phyloP scores from a whole-genome alignment of 179 eudicot genomes.

The Gypsophila paniculata region DNA sequence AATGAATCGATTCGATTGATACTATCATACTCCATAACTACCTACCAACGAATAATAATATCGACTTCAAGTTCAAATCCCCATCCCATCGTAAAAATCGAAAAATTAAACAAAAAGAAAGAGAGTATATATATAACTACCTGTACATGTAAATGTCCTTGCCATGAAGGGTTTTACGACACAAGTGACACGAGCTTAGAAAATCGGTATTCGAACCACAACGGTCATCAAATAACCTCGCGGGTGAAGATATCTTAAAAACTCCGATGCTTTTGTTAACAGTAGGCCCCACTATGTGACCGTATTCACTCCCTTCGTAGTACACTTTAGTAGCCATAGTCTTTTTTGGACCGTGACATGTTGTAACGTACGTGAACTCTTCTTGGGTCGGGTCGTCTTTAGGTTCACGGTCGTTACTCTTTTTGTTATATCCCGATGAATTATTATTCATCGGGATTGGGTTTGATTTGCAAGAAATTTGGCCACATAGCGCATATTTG shows the following conservation, averaged over 20 bases:
- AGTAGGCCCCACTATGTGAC: background rate
- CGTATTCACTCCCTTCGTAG: constrained; percentile 28
- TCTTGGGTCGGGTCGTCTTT: constrained; percentile 28
- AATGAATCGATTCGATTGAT: no score
- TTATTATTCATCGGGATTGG: constrained; percentile 35
- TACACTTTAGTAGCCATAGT: constrained; percentile 53
- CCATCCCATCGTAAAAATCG: no score
- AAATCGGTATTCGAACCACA: constrained; percentile 36
- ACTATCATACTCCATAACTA: no score
- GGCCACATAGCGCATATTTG: constrained; percentile 28
- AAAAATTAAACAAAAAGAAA: no score
- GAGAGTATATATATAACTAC: constrained; percentile 24
- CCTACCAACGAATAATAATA: no score
- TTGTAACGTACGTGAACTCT: constrained; percentile 59
- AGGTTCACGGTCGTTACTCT: background rate
- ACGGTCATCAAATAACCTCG: constrained; percentile 18
- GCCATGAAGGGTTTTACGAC: constrained; percentile 65
- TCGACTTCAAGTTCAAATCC: no score
- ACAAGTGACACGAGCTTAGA: constrained; percentile 55
- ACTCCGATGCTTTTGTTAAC: constrained; percentile 19
- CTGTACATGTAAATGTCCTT: constrained; percentile 85
- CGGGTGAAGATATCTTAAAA: constrained; percentile 47
- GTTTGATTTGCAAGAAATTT: constrained; percentile 31
- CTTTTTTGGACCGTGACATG: constrained; percentile 42
- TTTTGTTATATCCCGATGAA: background rate